A percentile compares a stretch with the other conserved stretches of the same genome.
Conservation (phyloP, 345 rosid genomes). For the Brassica rapa region DNA sequence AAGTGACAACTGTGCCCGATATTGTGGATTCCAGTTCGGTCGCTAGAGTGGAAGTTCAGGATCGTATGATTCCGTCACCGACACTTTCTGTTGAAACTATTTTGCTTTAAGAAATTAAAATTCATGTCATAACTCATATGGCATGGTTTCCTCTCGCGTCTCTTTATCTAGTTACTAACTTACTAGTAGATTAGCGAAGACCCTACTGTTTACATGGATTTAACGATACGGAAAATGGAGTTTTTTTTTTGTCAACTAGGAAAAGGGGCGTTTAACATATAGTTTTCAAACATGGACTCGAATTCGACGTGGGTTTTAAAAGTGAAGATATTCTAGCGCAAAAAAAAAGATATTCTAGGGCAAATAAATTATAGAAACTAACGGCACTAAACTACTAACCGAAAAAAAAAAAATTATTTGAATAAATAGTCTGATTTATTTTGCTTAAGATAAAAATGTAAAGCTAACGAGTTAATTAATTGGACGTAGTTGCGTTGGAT, state of each 20-base stretch:
- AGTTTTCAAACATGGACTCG: neutral
- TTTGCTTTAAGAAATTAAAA: neutral
- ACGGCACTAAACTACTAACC: neutral
- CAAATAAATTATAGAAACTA: no score
- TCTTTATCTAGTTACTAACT: no score
- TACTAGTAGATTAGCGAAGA: no score
- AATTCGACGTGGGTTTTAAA: no score
- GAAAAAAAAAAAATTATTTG: neutral
- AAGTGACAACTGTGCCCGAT: slow-evolving; percentile 16
- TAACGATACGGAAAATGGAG: neutral
- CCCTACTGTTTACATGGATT: neutral
- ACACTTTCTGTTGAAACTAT: neutral
- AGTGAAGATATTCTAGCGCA: no score
- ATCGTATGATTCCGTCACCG: neutral
- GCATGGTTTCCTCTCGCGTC: neutral
- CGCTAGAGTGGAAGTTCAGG: neutral
- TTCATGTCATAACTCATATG: no score
- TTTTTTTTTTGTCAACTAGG: neutral
- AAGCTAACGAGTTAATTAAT: no score
- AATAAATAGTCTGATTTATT: neutral
- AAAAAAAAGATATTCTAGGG: no score
- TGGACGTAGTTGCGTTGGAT: neutral
- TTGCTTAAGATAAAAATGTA: neutral
- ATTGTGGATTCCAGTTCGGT: slow-evolving; percentile 6
- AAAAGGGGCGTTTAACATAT: neutral